Evolutionary conservation across 371 early-diverging fungal genomes (phyloP).

Genomic region (Mucor racemosus): DNA sequence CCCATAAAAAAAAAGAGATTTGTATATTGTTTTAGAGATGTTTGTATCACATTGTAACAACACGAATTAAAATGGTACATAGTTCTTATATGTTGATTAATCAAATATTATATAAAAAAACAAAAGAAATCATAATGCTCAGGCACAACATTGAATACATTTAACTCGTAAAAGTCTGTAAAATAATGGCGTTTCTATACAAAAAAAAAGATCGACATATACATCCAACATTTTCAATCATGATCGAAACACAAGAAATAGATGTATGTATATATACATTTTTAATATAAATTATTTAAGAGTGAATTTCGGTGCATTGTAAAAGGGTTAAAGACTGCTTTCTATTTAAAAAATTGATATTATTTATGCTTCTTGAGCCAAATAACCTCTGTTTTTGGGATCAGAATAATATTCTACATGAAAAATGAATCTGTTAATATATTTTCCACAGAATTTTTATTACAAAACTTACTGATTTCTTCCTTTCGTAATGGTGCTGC

Average conservation of each 20-base stretch:
- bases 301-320: neutral
- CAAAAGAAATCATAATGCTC: neutral
- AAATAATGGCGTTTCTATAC: no score
- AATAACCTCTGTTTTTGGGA: slow-evolving; percentile 72
- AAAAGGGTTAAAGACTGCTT: neutral
- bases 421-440: neutral
- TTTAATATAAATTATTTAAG: slow-evolving; percentile 3
- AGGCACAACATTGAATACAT: neutral
- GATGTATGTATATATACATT: slow-evolving; percentile 3
- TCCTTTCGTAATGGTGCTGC: slow-evolving; percentile 53
- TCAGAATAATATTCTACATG: slow-evolving; percentile 61
- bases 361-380: slow-evolving; percentile 48
- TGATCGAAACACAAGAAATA: neutral
- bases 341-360: neutral
- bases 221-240: neutral
- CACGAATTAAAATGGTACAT: neutral
- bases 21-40: slow-evolving; percentile 2
- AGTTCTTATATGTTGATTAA: neutral
- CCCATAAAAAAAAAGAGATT: slow-evolving; percentile 4
- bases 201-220: neutral
- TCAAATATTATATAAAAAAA: no score
- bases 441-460: neutral
- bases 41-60: neutral
- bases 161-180: no score
- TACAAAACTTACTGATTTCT: slow-evolving; percentile 54